Base-by-base conservation (phyloP, 352 stramenopile genomes). In the Phytophthora pini region DNA sequence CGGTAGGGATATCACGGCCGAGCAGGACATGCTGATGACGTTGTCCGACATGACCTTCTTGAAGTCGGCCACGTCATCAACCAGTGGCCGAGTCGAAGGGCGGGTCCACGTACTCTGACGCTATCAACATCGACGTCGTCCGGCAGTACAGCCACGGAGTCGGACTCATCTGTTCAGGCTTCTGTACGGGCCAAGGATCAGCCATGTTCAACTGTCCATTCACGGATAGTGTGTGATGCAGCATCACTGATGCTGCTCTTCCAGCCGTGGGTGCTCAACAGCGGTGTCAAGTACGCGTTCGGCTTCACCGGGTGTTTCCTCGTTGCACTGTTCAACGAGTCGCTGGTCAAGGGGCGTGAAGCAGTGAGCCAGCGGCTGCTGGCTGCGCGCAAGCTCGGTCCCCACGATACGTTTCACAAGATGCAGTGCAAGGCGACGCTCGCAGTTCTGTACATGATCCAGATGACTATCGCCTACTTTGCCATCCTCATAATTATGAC, bases 401-500 rank as follows among this genome's bases (percentile, higher is more conserved):
- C 56, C 24, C 22, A 67, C 15, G 74, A 87, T 76, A 89, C 84
- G 50, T 55, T 74, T 36, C 70, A 84, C 74, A 88, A 89, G 59
- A 70, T 85, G 49, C 65, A 72, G 62, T 89, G 84, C 72, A 92
- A 94, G 56, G 43, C 80, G 20, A 41, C 79, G 32, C 66, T 94
- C 29, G 68, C 83, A 39, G 48, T 84, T 46, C 57, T 90, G 49
- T 94, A 94, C 74, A 92, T 92, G 82, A 64, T 82, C 27, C 82
- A 93, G 64, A 90, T 94, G 84, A 89, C 82, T 27, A 75, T 94
- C 54, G 86, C 84, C 58, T 94, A 94, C 71, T 79, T 94, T 51
- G 82, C 76, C 6, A 94, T 94, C 84, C 80, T 94, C 7, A 77
- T 94, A n/a, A 77, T 93, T 15, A 94, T 94, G 86, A 89, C 74